Evolutionary conservation across 805 yeast species (phyloP), one percentile per base, ranked within the genome.

Genomic region (Ogataea zsoltii): DNA sequence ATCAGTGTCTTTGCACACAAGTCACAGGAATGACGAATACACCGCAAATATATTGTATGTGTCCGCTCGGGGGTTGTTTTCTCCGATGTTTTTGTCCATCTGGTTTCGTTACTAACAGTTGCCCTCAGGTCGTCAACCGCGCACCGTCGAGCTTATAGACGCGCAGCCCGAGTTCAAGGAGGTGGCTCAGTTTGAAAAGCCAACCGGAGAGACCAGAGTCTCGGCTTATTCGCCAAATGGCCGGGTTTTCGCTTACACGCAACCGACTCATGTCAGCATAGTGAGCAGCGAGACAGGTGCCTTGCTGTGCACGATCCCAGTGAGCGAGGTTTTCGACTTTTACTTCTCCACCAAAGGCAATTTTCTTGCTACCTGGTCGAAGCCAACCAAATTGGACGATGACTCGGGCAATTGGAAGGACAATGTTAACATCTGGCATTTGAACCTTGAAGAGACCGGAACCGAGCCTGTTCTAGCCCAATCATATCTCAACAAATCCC

Each of bases 291-390:
- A 67, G 7, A 60, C 74, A 28, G 82, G 85, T 16, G 67, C 70
- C 6, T 56, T 68, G 14, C 61, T 77, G 35, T 69, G 74, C 44
- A 70, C 66, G 36, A 66, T 89, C 41, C 80, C 77, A 30, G 68
- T 82, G 39, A 61, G 71, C 26, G 96, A 89, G 51, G 87, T 83
- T 14, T 82, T 83, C 58, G 97, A 94, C 62, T 63, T 94, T 57
- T 80, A 81, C 50, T 90, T 94, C 65, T 88, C 96, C n/a, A 96
- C 97, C 9, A 73, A 79, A 38, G 98, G 97, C 13, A 79, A 81
- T 37, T 91, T 74, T 61, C 67, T 94, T 51, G 79, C 88, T 52
- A 80, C 96, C 31, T 94, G 97, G 97, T 89, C 89, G 55, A 88
- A 89, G 60, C 96, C 97, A 3, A 69, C 78, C 39, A 78, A 83